Base-by-base conservation (phyloP, 1,284 basidiomycete species). In the Schizophyllum commune region DNA sequence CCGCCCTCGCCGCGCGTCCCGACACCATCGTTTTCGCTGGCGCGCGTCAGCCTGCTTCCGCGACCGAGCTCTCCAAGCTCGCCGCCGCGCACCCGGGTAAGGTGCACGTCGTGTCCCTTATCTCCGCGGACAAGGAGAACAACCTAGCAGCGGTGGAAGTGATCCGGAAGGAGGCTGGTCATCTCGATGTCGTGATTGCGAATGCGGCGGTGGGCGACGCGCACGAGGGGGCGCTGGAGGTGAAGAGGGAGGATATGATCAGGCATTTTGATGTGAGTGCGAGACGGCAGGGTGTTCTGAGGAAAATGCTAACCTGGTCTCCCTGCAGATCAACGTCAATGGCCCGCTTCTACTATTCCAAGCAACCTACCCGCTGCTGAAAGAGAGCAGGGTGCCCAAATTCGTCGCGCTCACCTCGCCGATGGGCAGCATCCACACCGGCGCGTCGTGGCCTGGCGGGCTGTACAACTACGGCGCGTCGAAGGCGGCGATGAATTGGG, bases 21-120 rank as follows among this genome's bases (percentile, higher is more conserved):
- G 39, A 47, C 39, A 55, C 56, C 8, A 54, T 61, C 13, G 52
- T 61, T 17, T 61, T 61, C 32, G 60, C 60, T 22, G 60, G 47
- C 8, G 51, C 59, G 4, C 59, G 59, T n/a, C 13, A 60, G 47
- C 59, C 55, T 15, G 6, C 34, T 4, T 13, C 9, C 39, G 55
- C 60, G n/a, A 17, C 56, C 17, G 51, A 55, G 21, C 60, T 60
- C 21, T 5, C 5, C 13, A 22, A 56, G 13, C 56, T 60, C 34
- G 19, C 39, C 11, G 55, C 60, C 56, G 52, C 55, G 32, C 47
- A 60, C 47, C n/a, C 55, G 2, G 57, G 39, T 8, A 47, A 60
- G 21, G 27, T 60, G 15, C 55, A 60, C 60, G 32, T 51, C 2
- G 39, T 60, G 39, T 56, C 56, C 27, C 21, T 60, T 15, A 33